Base-by-base conservation (phyloP, 73 alveolate genomes). In the Paramecium caudatum region DNA sequence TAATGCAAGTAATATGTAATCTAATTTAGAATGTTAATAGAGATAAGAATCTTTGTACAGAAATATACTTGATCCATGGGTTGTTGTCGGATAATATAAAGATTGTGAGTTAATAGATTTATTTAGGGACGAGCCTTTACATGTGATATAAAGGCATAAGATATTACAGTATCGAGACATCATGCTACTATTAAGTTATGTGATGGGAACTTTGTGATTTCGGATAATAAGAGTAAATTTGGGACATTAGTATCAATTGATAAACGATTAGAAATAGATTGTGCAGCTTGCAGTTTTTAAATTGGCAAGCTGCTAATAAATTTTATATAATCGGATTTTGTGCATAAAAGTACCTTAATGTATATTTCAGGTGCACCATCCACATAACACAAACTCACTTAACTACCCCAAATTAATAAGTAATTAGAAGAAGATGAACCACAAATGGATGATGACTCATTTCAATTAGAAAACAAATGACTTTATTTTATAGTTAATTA, bases 381-480 rank as follows among this genome's bases (percentile, higher is more conserved):
- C 17, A 74, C 88, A 9, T 74, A 74, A 41, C 88, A 74, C 17
- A 74, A 74, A 74, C 47, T 74, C 16, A 74, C 88, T 45, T 43
- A 74, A 45, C 47, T 74, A 43, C 88, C 88, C 16, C 43, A 74
- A 74, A 74, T 74, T 3, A 74, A 45, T 74, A 74, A 74, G 43
- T 45, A 74, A 43, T 74, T 41, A 74, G 88, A 74, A 19, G 88
- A 74, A 74, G 88, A 74, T 74, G 88, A 74, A 74, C 88, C 88
- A 1, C 25, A 74, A 21, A 74, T 74, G 88, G 88, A 74, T 39
- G 88, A 74, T 39, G 88, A 74, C 43, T 74, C 88, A 21, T 74
- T 74, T 45, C 47, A 74, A 74, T 33, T 65, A 36, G 83, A 65
- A 65, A 65, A 65, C 34, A 65, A 65, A 65, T 65, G 83, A 65